A percentile compares a stretch with the other conserved stretches of the same genome.
Evolutionary conservation across 495 filamentous ascomycete species (phyloP).

Genomic region (Penicillium antarcticum): DNA sequence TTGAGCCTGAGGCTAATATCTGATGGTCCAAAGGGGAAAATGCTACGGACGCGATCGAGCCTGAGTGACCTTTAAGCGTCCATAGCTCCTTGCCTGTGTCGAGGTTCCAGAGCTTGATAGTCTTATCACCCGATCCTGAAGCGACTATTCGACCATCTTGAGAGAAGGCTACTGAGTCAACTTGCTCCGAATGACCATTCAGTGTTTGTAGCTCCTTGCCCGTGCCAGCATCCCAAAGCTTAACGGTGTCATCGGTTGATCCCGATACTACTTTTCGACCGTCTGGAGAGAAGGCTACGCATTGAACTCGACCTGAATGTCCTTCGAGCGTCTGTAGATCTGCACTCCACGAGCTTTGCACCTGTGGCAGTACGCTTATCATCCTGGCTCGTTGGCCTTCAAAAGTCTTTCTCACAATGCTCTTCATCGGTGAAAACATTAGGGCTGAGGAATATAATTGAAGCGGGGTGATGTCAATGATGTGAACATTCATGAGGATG

Average conservation of each 20-base stretch:
- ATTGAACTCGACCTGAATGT: not conserved
- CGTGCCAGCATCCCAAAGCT: slow-evolving; percentile 32
- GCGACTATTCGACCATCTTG: not conserved
- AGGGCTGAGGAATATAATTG: too few species aligned
- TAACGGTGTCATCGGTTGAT: slow-evolving; percentile 24
- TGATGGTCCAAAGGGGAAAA: slow-evolving; percentile 36
- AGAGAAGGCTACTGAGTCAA: slow-evolving; percentile 4
- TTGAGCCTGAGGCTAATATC: slow-evolving; percentile 23
- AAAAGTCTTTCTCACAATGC: too few species aligned
- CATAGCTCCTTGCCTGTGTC: slow-evolving; percentile 8
- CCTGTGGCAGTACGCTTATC: too few species aligned
- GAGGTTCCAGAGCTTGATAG: slow-evolving; percentile 30
- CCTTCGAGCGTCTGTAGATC: slow-evolving; percentile 7
- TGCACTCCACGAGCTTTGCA: too few species aligned
- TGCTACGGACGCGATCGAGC: slow-evolving; percentile 13
- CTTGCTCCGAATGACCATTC: slow-evolving; percentile 8
- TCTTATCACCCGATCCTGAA: not conserved
- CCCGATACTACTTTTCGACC: slow-evolving; percentile 27
- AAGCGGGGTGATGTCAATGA: too few species aligned
- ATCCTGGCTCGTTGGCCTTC: too few species aligned
- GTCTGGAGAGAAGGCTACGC: slow-evolving; percentile 15
- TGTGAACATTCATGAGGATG: too few species aligned
- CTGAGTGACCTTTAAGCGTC: slow-evolving; percentile 20
- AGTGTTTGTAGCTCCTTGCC: slow-evolving; percentile 14
- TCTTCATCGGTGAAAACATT: too few species aligned